A percentile compares a stretch with the other conserved stretches of the same genome.
phyloP scores from a whole-genome alignment of 495 filamentous ascomycete species.

The Jackrogersella multiformis region DNA sequence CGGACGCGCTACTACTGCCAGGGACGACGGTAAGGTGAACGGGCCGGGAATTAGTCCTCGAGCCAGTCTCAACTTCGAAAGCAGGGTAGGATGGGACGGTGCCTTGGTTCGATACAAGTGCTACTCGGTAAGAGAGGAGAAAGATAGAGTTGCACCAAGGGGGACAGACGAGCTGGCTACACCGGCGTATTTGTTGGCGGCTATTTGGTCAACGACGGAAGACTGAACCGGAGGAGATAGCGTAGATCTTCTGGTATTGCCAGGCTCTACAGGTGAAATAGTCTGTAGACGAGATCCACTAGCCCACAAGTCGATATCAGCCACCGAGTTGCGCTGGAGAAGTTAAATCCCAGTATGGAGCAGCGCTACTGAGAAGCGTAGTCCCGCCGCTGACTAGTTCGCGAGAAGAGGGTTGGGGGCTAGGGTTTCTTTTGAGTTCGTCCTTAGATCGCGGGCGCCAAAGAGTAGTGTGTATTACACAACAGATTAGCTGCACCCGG shows the following conservation, averaged over 20 bases:
- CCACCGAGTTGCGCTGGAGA: slow-evolving; percentile 39
- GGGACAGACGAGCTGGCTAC: slow-evolving; percentile 45
- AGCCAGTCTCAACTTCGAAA: slow-evolving; percentile 38
- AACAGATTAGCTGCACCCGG: slow-evolving; percentile 35
- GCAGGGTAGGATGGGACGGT: slow-evolving; percentile 45
- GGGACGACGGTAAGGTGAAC: slow-evolving; percentile 36
- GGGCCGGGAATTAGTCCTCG: slow-evolving; percentile 45
- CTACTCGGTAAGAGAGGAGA: slow-evolving; percentile 36
- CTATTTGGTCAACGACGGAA: slow-evolving; percentile 41
- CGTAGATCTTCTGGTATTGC: slow-evolving; percentile 38
- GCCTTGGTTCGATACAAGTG: slow-evolving; percentile 43
- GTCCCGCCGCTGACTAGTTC: slow-evolving; percentile 35
- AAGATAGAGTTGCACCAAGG: slow-evolving; percentile 48
- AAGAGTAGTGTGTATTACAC: slow-evolving; percentile 37
- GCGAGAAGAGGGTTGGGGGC: slow-evolving; percentile 30
- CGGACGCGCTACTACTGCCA: slow-evolving; percentile 54
- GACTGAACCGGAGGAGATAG: slow-evolving; percentile 36
- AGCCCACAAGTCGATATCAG: slow-evolving; percentile 34
- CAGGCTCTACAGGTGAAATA: slow-evolving; percentile 36
- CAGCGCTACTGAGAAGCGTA: slow-evolving; percentile 38
- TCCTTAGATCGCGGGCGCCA: slow-evolving; percentile 39
- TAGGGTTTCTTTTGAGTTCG: slow-evolving; percentile 34
- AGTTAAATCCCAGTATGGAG: slow-evolving; percentile 37
- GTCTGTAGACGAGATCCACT: slow-evolving; percentile 36
- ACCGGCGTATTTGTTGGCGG: slow-evolving; percentile 50